Conservation (phyloP, 1,139 yeast genomes). For the Hansenula anomala region DNA sequence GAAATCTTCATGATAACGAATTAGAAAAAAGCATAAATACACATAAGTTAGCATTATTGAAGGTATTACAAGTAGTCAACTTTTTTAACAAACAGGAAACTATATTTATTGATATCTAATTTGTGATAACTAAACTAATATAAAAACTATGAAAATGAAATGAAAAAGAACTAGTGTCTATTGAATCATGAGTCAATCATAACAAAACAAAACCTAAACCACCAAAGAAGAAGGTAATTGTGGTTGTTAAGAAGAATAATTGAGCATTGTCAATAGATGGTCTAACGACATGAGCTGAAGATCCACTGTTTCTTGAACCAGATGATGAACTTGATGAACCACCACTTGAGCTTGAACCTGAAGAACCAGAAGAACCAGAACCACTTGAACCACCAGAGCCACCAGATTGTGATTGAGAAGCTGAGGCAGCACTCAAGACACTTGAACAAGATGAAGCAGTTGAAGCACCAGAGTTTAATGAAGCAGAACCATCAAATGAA, state of each 20-base stretch:
- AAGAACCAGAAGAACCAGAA: slow-evolving; percentile 32
- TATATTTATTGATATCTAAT: no score
- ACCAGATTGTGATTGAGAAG: slow-evolving; percentile 24
- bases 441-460: slow-evolving; percentile 51
- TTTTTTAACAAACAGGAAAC: no score
- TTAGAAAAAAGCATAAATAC: slow-evolving; percentile 12
- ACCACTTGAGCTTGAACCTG: slow-evolving; percentile 27
- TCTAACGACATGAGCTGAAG: slow-evolving; percentile 14
- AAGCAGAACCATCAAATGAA: slow-evolving; percentile 64
- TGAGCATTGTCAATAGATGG: slow-evolving; percentile 22
- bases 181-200: slow-evolving; percentile 1
- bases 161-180: no score
- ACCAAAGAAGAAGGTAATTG: slow-evolving; percentile 14
- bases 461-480: slow-evolving; percentile 39
- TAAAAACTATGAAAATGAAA: no score
- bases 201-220: slow-evolving; percentile 16
- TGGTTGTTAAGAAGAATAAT: slow-evolving; percentile 10
- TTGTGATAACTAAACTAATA: no score
- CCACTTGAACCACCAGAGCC: slow-evolving; percentile 35
- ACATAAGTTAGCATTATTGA: not conserved
- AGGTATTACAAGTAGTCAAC: not conserved
- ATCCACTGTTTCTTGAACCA: slow-evolving; percentile 10
- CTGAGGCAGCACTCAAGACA: slow-evolving; percentile 36
- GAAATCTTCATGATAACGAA: slow-evolving; percentile 86
- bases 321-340: slow-evolving; percentile 11